Conservation (phyloP, 495 filamentous ascomycete genomes). For the Penicillium crystallinum region DNA sequence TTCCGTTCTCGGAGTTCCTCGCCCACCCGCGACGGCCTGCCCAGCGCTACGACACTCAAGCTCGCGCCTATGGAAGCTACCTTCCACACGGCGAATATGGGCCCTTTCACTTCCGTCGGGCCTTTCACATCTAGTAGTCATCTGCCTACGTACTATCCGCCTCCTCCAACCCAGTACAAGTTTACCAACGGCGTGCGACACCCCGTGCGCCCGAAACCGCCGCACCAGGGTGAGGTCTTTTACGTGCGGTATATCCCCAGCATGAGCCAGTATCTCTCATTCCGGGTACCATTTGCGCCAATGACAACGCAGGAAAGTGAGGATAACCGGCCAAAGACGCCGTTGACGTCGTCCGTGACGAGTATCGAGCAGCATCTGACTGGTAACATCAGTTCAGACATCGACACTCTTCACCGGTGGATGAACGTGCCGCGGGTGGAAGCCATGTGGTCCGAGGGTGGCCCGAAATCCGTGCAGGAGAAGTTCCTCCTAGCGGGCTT, state of each 20-base stretch:
- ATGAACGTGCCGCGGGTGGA: conserved; percentile 83
- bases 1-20: conserved; percentile 55
- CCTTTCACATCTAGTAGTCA: conserved; percentile 74
- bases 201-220: conserved; percentile 83
- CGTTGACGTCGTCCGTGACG: conserved; percentile 25
- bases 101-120: conserved; percentile 63
- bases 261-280: conserved; percentile 78
- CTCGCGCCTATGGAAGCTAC: conserved; percentile 18
- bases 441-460: conserved; percentile 72
- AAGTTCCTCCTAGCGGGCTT: conserved; percentile 63
- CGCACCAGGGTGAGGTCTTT: conserved; percentile 80
- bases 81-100: conserved; percentile 32
- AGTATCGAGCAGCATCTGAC: conserved; percentile 26
- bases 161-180: conserved; percentile 72
- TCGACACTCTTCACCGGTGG: conserved; percentile 79
- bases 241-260: conserved; percentile 85
- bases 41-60: conserved; percentile 3
- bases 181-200: conserved; percentile 77
- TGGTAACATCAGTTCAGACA: conserved; percentile 49
- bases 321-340: conserved; percentile 14
- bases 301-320: conserved; percentile 5
- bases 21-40: conserved; percentile 47
- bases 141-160: conserved; percentile 86
- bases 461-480: conserved; percentile 58
- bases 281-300: conserved; percentile 62